Percentiles rank a stretch among this genome's conserved stretches.
Evolutionary conservation across 768 basidiomycete species (phyloP).

Genomic region (Strobilomyces dryophilus): DNA sequence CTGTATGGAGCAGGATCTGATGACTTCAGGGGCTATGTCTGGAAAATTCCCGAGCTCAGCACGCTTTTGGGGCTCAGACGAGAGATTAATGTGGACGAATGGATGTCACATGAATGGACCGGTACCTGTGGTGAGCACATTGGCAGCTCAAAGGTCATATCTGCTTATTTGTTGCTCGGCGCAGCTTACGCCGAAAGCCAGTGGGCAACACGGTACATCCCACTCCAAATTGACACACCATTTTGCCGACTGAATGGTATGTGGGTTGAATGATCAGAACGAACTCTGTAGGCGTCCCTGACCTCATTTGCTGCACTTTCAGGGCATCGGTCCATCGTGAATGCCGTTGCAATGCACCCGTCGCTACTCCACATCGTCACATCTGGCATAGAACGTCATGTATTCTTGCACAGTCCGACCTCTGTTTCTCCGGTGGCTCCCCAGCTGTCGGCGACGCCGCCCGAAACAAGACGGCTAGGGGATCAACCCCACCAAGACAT

Average conservation of each 20-base stretch:
- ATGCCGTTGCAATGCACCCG: constrained; percentile 70
- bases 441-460: constrained; percentile 43
- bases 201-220: constrained; percentile 46
- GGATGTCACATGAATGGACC: constrained; percentile 35
- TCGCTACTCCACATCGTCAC: constrained; percentile 61
- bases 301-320: constrained; percentile 4
- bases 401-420: constrained; percentile 67
- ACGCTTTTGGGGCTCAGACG: constrained; percentile 43
- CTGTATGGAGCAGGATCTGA: constrained; percentile 79
- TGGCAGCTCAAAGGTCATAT: constrained; percentile 11
- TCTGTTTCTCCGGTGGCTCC: constrained; percentile 46
- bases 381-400: constrained; percentile 67
- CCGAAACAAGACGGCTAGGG: constrained; percentile 44
- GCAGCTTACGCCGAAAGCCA: constrained; percentile 46
- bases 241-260: constrained; percentile 56
- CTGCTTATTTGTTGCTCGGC: constrained; percentile 4
- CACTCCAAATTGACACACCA: constrained; percentile 60
- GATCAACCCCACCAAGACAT: constrained; percentile 34
- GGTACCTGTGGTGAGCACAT: constrained; percentile 28
- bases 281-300: not conserved
- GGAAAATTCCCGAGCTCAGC: constrained; percentile 59
- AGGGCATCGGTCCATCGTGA: constrained; percentile 79
- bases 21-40: constrained; percentile 75
- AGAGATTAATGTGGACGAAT: constrained; percentile 42
- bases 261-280: constrained; percentile 2